Evolutionary conservation across 1,284 basidiomycete species (phyloP), one percentile per base, ranked within the genome.

Genomic region (Coniferiporia weirii): DNA sequence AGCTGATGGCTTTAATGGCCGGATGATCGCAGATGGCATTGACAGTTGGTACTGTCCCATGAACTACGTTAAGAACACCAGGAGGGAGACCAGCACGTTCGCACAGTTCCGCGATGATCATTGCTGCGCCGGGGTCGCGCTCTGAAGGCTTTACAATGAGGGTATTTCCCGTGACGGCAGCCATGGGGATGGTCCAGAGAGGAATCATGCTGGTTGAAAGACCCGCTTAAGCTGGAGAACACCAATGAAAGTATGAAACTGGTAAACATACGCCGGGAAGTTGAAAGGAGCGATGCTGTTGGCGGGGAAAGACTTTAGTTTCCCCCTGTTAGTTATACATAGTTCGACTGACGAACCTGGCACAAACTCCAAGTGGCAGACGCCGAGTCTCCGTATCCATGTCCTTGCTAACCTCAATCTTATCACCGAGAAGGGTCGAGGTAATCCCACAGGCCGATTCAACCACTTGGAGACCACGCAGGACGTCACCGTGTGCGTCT

Each of bases 131-230:
- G 19, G 96, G 96, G 69, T 97, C 95, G 34, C 96, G 85, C 73
- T 98, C 96, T 1, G 93, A 96, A 19, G 96, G 96, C 71, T 99
- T 99, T 66, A 98, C 77, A 63, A 99, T 81, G 50, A 98, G 81
- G 0, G 96, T 95, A 71, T 99, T 99, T 54, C 96, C 95, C 4
- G 92, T 93, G n/a, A 89, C 87, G 27, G 86, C 78, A 13, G 93
- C 91, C 78, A 91, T 84, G 10, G 93, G 92, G 62, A 97, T 94
- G 1, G 93, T 91, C 95, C 95, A 98, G 9, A 98, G 79, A 0
- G 95, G 95, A 67, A 98, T 98, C 94, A 97, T 97, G 12, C 93
- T 94, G 57, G 15, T 40, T 49, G 58, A 53, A 63, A 52, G n/a
- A 27, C 20, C 15, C 43, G 35, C 13, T 49, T 22, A 15, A 48